Conservation (phyloP, 768 basidiomycete genomes). For the Leccinum arenicola region DNA sequence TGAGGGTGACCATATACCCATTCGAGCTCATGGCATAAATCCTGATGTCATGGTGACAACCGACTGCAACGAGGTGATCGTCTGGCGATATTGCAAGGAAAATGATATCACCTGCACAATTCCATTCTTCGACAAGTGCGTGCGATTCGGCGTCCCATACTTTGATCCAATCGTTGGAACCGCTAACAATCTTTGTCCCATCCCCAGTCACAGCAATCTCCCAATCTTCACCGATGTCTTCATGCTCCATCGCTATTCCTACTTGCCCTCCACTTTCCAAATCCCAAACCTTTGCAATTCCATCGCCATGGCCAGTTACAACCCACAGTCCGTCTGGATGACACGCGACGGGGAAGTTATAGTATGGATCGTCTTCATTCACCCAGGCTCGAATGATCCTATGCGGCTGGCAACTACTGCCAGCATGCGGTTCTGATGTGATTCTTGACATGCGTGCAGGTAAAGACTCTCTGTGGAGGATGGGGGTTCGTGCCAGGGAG, state of each 20-base stretch:
- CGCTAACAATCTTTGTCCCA: neutral
- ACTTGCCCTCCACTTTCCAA: slow-evolving; percentile 5
- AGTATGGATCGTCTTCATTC: too few relatives aligned
- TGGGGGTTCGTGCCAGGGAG: too few relatives aligned
- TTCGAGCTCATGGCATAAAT: neutral
- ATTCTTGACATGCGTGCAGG: too few relatives aligned
- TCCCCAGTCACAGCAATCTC: neutral
- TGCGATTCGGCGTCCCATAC: neutral
- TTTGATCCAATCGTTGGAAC: neutral
- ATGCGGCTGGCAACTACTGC: too few relatives aligned
- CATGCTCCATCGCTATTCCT: neutral
- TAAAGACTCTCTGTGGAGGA: too few relatives aligned
- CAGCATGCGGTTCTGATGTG: too few relatives aligned
- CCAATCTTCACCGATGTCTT: neutral
- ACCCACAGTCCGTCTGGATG: slow-evolving; percentile 6
- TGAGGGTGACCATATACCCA: too few relatives aligned
- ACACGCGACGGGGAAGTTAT: neutral
- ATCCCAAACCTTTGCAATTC: neutral
- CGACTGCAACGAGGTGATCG: neutral
- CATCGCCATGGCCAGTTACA: neutral
- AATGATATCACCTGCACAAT: neutral
- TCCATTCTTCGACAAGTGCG: neutral
- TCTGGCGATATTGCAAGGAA: neutral
- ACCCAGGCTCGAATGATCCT: too few relatives aligned
- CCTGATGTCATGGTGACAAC: too few relatives aligned